Evolutionary conservation across 1,284 basidiomycete species (phyloP).

Genomic region (Ceratobasidium sp.): DNA sequence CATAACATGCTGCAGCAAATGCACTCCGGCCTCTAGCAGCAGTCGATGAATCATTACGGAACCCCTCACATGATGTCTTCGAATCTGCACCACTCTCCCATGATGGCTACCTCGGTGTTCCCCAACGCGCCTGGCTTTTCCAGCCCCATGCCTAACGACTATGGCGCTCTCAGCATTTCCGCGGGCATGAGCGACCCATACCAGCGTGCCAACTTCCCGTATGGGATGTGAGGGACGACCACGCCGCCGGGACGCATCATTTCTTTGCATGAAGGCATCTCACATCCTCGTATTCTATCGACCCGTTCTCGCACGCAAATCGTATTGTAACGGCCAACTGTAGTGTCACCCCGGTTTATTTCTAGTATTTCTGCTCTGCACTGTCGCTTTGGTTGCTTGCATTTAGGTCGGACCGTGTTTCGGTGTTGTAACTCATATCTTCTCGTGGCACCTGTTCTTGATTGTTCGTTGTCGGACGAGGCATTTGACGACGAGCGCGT

Average conservation of each 20-base stretch:
- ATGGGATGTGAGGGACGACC: conserved; percentile 70
- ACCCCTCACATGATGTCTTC: conserved; percentile 40
- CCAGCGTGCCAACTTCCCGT: conserved; percentile 74
- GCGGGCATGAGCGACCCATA: conserved; percentile 73
- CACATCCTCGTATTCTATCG: conserved; percentile 29
- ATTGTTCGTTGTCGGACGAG: conserved; percentile 34
- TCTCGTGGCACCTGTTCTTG: conserved; percentile 36
- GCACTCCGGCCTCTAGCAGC: conserved; percentile 64
- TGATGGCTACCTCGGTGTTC: conserved; percentile 53
- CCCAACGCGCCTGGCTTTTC: conserved; percentile 73
- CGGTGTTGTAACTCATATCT: conserved; percentile 43
- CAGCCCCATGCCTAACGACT: conserved; percentile 64
- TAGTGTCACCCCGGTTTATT: conserved; percentile 36
- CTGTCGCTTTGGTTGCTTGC: conserved; percentile 24
- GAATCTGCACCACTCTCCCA: conserved; percentile 62
- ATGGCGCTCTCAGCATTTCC: conserved; percentile 61
- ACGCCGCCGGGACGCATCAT: not conserved
- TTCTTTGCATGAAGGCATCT: not conserved
- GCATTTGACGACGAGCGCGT: conserved; percentile 31
- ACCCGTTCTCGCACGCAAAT: not conserved
- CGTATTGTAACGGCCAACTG: conserved; percentile 24
- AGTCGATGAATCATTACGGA: conserved; percentile 35
- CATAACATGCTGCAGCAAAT: conserved; percentile 62
- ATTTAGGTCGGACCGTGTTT: conserved; percentile 35
- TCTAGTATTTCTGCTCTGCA: conserved; percentile 37